A percentile compares a stretch with the other conserved stretches of the same genome.
phyloP scores from a whole-genome alignment of 495 filamentous ascomycete genomes.

The Neurospora sp. region DNA sequence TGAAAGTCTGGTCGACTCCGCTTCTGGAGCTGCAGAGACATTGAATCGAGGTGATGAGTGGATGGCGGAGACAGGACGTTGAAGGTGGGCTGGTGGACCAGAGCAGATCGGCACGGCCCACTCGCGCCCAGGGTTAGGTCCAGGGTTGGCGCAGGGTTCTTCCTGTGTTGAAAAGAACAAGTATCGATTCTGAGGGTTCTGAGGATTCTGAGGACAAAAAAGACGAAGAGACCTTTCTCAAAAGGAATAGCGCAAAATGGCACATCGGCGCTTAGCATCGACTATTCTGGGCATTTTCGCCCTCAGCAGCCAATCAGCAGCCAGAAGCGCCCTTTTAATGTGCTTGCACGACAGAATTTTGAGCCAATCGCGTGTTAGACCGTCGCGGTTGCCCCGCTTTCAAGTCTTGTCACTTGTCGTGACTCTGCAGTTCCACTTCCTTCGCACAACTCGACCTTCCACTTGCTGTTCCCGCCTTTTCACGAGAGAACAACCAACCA shows the following conservation, averaged over 20 bases:
- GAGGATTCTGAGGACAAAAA: background rate
- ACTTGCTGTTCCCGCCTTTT: background rate
- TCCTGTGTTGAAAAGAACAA: background rate
- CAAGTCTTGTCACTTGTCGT: background rate
- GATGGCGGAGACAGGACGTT: background rate
- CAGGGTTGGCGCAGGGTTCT: background rate
- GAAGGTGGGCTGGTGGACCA: background rate
- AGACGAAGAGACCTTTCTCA: background rate
- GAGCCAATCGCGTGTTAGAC: slow-evolving; percentile 16
- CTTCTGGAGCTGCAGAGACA: background rate
- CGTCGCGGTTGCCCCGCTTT: background rate
- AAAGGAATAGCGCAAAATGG: background rate
- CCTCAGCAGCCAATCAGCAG: slow-evolving; percentile 15
- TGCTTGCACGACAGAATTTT: slow-evolving; percentile 24
- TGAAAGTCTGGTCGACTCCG: background rate
- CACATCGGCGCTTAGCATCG: slow-evolving; percentile 22
- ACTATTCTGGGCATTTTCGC: slow-evolving; percentile 11
- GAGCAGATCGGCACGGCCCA: background rate
- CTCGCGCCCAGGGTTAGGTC: background rate
- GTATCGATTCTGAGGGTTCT: background rate
- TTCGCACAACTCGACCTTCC: background rate
- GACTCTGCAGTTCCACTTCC: background rate
- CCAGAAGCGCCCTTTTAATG: slow-evolving; percentile 5
- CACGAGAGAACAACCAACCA: background rate
- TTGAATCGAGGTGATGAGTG: background rate